Percentiles rank a stretch among this genome's conserved stretches.
These are phyloP conservation scores for Candida montana DNA, from an alignment of 805 yeast genomes.

Conservation along the genomic window DNA sequence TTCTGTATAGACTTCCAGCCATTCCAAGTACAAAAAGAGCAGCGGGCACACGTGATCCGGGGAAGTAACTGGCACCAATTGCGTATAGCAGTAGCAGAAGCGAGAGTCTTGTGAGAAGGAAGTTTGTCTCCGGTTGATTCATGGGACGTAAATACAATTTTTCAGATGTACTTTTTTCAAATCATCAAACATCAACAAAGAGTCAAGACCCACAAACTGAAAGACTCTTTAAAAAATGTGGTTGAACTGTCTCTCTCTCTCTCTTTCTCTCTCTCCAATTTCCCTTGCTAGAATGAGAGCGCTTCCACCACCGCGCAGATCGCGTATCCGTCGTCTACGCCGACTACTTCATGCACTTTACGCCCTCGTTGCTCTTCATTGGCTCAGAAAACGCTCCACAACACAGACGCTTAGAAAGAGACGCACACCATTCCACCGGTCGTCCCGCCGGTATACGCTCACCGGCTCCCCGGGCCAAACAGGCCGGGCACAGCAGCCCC, in stretches of 20 bases:
- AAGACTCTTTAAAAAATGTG: too few relatives aligned
- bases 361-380: constrained; percentile 14
- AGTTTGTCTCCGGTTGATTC: background rate
- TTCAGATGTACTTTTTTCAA: too few relatives aligned
- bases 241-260: background rate
- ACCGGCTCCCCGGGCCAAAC: too few relatives aligned
- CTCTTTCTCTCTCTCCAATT: background rate
- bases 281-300: constrained; percentile 18
- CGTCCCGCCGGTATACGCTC: constrained; percentile 20
- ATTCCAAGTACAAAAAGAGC: constrained; percentile 25
- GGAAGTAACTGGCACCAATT: constrained; percentile 17
- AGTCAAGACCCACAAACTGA: too few relatives aligned
- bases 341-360: constrained; percentile 15
- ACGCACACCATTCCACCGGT: constrained; percentile 21
- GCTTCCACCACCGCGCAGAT: constrained; percentile 23
- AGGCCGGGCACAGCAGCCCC: background rate
- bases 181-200: too few relatives aligned
- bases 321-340: constrained; percentile 17
- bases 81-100: constrained; percentile 27
- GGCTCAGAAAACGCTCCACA: constrained; percentile 9
- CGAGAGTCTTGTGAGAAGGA: constrained; percentile 23
- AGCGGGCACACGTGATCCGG: constrained; percentile 23
- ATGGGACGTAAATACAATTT: too few relatives aligned
- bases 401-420: constrained; percentile 16
- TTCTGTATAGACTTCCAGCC: constrained; percentile 24